Conservation (phyloP, 2,329 filamentous ascomycete species). For the Pseudogymnoascus pannorum region DNA sequence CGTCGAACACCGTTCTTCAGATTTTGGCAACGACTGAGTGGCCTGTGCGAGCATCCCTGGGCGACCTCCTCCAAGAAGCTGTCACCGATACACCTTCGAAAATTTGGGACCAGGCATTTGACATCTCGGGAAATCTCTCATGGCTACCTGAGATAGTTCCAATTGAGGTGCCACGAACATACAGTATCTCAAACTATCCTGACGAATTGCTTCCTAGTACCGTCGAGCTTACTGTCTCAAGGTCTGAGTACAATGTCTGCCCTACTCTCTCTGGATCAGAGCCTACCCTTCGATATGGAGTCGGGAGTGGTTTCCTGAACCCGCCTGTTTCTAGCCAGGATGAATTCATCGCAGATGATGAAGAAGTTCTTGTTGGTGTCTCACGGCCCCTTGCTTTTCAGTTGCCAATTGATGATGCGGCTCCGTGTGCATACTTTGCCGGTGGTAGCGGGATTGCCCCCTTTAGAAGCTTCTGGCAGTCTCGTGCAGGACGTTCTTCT, state of each 20-base stretch:
- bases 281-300: constrained; percentile 33
- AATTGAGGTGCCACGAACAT: constrained; percentile 45
- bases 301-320: constrained; percentile 49
- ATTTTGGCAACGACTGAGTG: constrained; percentile 43
- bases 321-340: constrained; percentile 35
- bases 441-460: constrained; percentile 47
- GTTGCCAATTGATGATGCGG: constrained; percentile 41
- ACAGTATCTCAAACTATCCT: constrained; percentile 44
- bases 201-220: constrained; percentile 44
- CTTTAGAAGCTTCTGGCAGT: constrained; percentile 48
- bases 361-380: constrained; percentile 45
- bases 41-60: constrained; percentile 44
- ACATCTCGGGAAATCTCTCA: constrained; percentile 33
- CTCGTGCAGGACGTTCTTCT: constrained; percentile 34
- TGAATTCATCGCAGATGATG: constrained; percentile 34
- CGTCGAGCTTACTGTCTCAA: constrained; percentile 44
- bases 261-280: constrained; percentile 24
- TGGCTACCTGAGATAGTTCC: constrained; percentile 40
- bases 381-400: constrained; percentile 46
- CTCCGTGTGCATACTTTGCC: constrained; percentile 46
- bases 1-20: constrained; percentile 42
- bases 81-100: constrained; percentile 40
- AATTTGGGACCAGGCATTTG: constrained; percentile 45
- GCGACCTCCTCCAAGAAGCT: constrained; percentile 43
- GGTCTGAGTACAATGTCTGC: constrained; percentile 43